Base-by-base conservation (phyloP, 139 green algal species). In the Chlorella vulgaris region DNA sequence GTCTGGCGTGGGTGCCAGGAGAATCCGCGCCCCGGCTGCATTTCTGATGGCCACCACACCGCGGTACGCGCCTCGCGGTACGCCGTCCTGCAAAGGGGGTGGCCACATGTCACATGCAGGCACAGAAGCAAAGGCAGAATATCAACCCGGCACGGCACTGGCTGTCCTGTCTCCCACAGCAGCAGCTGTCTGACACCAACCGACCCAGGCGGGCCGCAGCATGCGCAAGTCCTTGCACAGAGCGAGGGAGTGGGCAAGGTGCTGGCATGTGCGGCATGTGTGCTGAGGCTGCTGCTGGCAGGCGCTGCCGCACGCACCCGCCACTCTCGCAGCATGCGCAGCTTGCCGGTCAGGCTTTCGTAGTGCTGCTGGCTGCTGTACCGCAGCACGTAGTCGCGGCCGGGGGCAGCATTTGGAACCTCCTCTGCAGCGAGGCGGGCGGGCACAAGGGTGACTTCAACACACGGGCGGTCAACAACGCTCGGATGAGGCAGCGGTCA, bases 361-460 rank as follows among this genome's bases (percentile, higher is more conserved):
- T 85, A 90, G n/a, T 84, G 60, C 40, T 78, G 31, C 65, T 83
- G 85, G 65, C 53, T 79, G 40, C 66, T 39, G 68, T 88, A 91
- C 28, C 65, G 31, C 50, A 90, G 40, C 22, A 74, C 51, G 0
- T 82, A 78, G 28, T 80, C 53, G 5, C 79, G 80, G 29, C 74
- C 74, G 1, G 58, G 74, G 22, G 31, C 19, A 7, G 53, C 73
- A 4, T 50, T n/a, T 1, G 39, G 21, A 22, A 67, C 53, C 24
- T 79, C 53, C 0, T 79, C 73, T 79, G 73, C n/a, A n/a, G n/a
- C n/a, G n/a, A n/a, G n/a, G n/a, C 53, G 62, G 15, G 19, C 2
- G 43, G 43, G 5, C 0, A 42, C 29, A 33, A 15, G 40, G 4
- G n/a, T n/a, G 13, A 10, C 10, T 58, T 10, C 47, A 58, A n/a